Percentiles rank a stretch among this genome's conserved stretches.
Conservation (phyloP, 1,284 basidiomycete genomes). For the Phenoliferia sp. region DNA sequence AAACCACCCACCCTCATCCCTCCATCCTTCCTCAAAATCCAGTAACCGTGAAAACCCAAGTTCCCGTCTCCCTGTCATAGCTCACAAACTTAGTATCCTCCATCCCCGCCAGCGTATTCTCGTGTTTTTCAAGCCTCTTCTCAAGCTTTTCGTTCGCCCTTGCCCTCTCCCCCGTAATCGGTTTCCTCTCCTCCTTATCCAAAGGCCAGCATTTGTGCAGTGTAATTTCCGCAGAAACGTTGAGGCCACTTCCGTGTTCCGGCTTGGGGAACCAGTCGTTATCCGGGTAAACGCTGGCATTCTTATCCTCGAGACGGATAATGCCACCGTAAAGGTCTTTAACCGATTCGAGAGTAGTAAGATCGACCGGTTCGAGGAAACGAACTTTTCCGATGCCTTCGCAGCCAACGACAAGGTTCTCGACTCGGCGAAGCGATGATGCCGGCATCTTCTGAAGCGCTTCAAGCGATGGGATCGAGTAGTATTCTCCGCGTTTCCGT, state of each 20-base stretch:
- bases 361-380: slow-evolving; percentile 87
- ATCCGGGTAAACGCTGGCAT: slow-evolving; percentile 90
- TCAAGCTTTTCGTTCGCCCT: slow-evolving; percentile 79
- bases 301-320: slow-evolving; percentile 84
- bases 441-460: slow-evolving; percentile 64
- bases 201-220: slow-evolving; percentile 80
- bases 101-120: slow-evolving; percentile 79
- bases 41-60: slow-evolving; percentile 90
- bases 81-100: slow-evolving; percentile 78
- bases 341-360: slow-evolving; percentile 77
- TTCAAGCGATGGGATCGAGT: slow-evolving; percentile 69
- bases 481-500: slow-evolving; percentile 80
- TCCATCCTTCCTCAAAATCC: neutral
- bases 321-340: slow-evolving; percentile 78
- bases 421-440: slow-evolving; percentile 63
- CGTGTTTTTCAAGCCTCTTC: slow-evolving; percentile 66
- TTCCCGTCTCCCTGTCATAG: slow-evolving; percentile 74
- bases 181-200: slow-evolving; percentile 86
- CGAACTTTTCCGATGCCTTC: slow-evolving; percentile 80
- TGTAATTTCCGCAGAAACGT: slow-evolving; percentile 75
- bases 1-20: neutral
- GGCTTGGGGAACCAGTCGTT: slow-evolving; percentile 67
- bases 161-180: slow-evolving; percentile 85
- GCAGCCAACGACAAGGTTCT: slow-evolving; percentile 81
- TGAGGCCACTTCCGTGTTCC: slow-evolving; percentile 75